Percentiles rank a stretch among this genome's conserved stretches.
Conservation (phyloP, 139 green algal species). For the Trebouxia sp. region DNA sequence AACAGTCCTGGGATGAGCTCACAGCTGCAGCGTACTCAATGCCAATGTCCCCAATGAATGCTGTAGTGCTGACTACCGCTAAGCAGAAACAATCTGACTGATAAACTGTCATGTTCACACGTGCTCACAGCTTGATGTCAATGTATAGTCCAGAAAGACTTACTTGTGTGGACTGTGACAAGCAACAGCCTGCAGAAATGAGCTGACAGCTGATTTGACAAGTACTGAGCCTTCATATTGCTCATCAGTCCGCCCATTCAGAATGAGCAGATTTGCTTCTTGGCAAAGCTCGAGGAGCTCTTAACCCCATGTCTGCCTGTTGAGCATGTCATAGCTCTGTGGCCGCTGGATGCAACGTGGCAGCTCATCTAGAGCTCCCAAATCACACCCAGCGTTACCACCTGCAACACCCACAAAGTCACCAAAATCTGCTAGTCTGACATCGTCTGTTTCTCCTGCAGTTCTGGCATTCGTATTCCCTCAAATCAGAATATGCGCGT, state of each 20-base stretch:
- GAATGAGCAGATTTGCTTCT: slow-evolving; percentile 16
- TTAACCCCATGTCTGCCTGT: slow-evolving; percentile 7
- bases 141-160: neutral
- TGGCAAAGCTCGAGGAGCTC: slow-evolving; percentile 13
- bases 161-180: neutral
- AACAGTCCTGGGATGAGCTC: no score
- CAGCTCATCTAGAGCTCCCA: neutral
- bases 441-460: no score
- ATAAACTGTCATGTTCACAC: neutral
- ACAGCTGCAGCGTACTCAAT: no score
- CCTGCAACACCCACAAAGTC: no score
- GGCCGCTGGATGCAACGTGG: slow-evolving; percentile 2
- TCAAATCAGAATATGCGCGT: no score
- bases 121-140: neutral
- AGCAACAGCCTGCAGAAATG: neutral
- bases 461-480: neutral
- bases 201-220: neutral
- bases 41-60: no score
- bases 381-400: neutral
- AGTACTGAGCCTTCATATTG: slow-evolving; percentile 10
- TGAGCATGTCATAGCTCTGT: slow-evolving; percentile 13
- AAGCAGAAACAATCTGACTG: neutral
- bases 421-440: no score
- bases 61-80: neutral
- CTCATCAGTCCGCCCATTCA: slow-evolving; percentile 18